A percentile compares a stretch with the other conserved stretches of the same genome.
These are phyloP conservation scores for Blumeria hordei DNA, from an alignment of 2,329 filamentous ascomycete genomes.

Conservation along the genomic window DNA sequence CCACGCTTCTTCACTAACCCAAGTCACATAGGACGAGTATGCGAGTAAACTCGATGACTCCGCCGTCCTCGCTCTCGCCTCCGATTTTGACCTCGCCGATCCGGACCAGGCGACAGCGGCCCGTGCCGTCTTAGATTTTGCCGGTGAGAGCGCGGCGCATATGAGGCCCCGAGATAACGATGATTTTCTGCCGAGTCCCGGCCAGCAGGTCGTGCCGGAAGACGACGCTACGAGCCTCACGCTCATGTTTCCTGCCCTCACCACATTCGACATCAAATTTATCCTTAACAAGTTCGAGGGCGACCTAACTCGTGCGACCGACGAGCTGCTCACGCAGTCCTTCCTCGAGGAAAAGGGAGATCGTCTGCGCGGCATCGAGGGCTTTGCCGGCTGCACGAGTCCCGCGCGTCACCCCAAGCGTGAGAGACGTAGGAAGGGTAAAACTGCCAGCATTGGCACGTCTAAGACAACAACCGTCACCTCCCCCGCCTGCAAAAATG, in stretches of 20 bases:
- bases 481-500: background rate
- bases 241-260: conserved; percentile 48
- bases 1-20: too few relatives aligned
- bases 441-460: conserved; percentile 10
- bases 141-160: conserved; percentile 41
- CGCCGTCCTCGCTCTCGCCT: conserved; percentile 49
- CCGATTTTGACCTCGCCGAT: conserved; percentile 43
- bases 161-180: conserved; percentile 32
- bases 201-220: conserved; percentile 25
- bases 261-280: conserved; percentile 37
- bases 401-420: conserved; percentile 13
- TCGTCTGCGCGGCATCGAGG: conserved; percentile 54
- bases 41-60: conserved; percentile 54
- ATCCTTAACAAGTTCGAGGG: conserved; percentile 42
- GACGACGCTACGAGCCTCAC: conserved; percentile 39
- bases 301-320: conserved; percentile 45
- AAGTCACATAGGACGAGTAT: conserved; percentile 30
- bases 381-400: conserved; percentile 37
- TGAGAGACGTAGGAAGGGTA: conserved; percentile 18
- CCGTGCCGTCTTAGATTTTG: conserved; percentile 32
- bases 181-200: conserved; percentile 7
- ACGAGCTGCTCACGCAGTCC: conserved; percentile 57
- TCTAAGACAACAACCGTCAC: conserved; percentile 5
- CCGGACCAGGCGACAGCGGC: conserved; percentile 27
- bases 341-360: conserved; percentile 47